Conservation (phyloP, 192 early-diverging fungal species). For the Physocladia obscura region DNA sequence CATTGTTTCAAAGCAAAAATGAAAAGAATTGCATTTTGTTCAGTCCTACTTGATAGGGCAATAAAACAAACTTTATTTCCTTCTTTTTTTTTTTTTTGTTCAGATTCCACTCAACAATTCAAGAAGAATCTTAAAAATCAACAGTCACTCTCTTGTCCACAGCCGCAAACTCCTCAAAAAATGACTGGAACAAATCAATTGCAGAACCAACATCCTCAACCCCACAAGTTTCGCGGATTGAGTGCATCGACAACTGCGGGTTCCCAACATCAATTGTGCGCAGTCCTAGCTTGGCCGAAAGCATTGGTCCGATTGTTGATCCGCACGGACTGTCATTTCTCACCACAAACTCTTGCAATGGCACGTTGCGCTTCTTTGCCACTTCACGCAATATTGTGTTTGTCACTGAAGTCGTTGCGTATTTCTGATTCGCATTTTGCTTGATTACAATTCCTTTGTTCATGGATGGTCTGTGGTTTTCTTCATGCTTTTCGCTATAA, state of each 20-base stretch:
- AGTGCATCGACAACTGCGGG: conserved; percentile 96
- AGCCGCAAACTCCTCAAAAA: conserved; percentile 67
- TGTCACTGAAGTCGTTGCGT: conserved; percentile 59
- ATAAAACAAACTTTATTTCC: too few species aligned
- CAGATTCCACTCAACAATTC: too few species aligned
- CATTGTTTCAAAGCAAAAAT: too few species aligned
- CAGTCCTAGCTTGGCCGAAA: conserved; percentile 88
- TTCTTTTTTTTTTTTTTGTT: too few species aligned
- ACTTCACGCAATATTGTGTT: conserved; percentile 58
- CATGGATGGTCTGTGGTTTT: conserved; percentile 86
- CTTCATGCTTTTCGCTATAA: conserved; percentile 91
- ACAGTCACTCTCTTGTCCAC: too few species aligned
- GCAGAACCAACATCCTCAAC: conserved; percentile 82
- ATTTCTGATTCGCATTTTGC: conserved; percentile 91
- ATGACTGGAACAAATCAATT: conserved; percentile 79
- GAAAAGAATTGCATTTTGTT: too few species aligned
- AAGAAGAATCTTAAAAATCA: too few species aligned
- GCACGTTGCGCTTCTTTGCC: conserved; percentile 74
- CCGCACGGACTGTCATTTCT: conserved; percentile 95
- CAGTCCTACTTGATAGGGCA: too few species aligned
- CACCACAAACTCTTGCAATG: conserved; percentile 78
- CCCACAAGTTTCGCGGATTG: conserved; percentile 88
- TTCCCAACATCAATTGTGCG: conserved; percentile 96
- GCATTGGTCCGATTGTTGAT: conserved; percentile 96
- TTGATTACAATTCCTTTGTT: conserved; percentile 91